Conservation (phyloP, 139 green algal species). For the Eudorina sp. region DNA sequence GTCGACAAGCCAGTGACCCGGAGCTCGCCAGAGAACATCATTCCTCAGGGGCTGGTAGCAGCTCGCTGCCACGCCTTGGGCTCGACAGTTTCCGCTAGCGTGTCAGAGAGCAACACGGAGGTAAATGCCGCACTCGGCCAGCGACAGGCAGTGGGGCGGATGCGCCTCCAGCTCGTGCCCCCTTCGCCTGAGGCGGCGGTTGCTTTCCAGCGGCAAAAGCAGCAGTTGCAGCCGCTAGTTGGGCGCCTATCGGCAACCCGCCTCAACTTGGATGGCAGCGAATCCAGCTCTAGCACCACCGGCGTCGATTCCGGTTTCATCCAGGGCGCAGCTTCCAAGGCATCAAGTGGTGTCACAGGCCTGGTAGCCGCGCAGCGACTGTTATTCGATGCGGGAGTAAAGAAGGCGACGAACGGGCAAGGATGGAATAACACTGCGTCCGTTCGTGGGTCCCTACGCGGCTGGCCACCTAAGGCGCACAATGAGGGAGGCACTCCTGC, state of each 20-base stretch:
- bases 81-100: not conserved
- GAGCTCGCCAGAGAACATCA: not conserved
- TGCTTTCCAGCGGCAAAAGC: not conserved
- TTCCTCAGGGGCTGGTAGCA: not conserved
- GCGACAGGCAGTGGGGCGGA: not conserved
- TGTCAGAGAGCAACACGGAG: not conserved
- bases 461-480: not conserved
- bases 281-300: not conserved
- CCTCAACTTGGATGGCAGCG: not conserved
- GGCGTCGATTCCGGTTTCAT: not conserved
- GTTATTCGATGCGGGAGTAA: not conserved
- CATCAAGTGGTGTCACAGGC: not conserved
- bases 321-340: not conserved
- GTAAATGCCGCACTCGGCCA: not conserved
- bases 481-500: not conserved
- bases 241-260: not conserved
- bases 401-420: too few relatives aligned
- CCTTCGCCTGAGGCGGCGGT: constrained; percentile 7
- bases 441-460: not conserved
- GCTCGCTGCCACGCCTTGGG: not conserved
- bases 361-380: not conserved
- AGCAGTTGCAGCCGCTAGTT: not conserved
- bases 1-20: too few relatives aligned
- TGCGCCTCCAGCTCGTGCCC: constrained; percentile 4
- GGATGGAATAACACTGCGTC: too few relatives aligned